Percentiles rank a stretch among this genome's conserved stretches.
Conservation (phyloP, 805 yeast genomes). For the Zygoascus biomembranicola region DNA sequence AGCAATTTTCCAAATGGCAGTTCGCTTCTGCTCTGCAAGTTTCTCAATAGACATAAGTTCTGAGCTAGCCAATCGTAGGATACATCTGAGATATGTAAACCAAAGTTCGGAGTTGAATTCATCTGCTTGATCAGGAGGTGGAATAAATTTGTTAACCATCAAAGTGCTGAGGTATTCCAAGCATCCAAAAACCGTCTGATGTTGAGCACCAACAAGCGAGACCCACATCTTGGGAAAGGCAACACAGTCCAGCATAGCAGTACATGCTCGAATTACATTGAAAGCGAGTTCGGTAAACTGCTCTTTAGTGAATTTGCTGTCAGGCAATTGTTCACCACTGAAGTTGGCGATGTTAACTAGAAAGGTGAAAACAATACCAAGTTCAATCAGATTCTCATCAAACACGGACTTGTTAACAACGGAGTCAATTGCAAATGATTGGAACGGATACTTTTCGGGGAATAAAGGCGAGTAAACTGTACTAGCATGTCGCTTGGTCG, state of each 20-base stretch:
- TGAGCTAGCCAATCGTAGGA: constrained; percentile 53
- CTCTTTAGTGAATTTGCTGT: constrained; percentile 17
- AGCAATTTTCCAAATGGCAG: constrained; percentile 56
- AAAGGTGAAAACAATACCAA: constrained; percentile 44
- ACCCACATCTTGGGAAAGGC: constrained; percentile 54
- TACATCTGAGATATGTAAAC: constrained; percentile 55
- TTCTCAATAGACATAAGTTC: constrained; percentile 64
- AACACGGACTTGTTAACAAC: constrained; percentile 58
- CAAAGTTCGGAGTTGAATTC: constrained; percentile 53
- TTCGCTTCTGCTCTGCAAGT: constrained; percentile 62
- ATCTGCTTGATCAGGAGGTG: constrained; percentile 42
- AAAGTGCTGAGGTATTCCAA: constrained; percentile 37
- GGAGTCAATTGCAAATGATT: constrained; percentile 61
- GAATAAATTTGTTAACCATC: constrained; percentile 43
- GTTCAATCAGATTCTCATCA: constrained; percentile 65
- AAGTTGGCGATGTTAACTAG: constrained; percentile 21
- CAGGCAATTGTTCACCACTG: constrained; percentile 15
- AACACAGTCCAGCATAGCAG: constrained; percentile 20
- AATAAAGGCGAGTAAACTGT: constrained; percentile 45
- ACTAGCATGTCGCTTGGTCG: constrained; percentile 52
- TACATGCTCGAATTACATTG: constrained; percentile 23
- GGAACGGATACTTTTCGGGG: constrained; percentile 60
- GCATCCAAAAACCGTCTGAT: constrained; percentile 24
- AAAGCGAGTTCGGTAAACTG: constrained; percentile 23
- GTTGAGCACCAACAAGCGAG: constrained; percentile 37